Base-by-base conservation (phyloP, 768 basidiomycete genomes). In the Mycena epipterygia region DNA sequence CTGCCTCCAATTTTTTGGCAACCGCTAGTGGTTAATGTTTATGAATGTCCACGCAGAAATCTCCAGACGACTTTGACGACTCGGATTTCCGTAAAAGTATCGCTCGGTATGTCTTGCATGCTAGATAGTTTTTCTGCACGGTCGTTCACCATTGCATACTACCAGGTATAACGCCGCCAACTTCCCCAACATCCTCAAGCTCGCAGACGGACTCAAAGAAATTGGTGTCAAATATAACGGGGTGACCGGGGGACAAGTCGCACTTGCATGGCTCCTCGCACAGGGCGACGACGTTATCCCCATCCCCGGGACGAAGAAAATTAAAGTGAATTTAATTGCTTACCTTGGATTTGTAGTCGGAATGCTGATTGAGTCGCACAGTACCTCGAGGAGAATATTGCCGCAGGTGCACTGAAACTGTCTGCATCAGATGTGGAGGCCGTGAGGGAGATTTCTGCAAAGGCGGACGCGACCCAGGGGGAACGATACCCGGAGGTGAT, bases 191-290 rank as follows among this genome's bases (percentile, higher is more conserved):
- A 81, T 86, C 41, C 73, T 85, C n/a, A 77, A 81, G 29, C 57
- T 88, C 17, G 84, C 79, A 13, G 81, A 85, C 19, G 77, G 77
- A 19, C 72, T 88, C n/a, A 77, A 81, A 59, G 69, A 71, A 16
- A 77, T 87, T 35, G 85, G 83, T 14, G 75, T 74, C 49, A 84
- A 81, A 53, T 78, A 86, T 67, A 72, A 9, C 23, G 79, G 35
- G 13, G 32, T 52, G 9, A 85, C 87, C 8, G 75, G 84, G 3
- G 84, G 85, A 3, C 88, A 89, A 75, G 77, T 87, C 29, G 74
- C 83, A 0, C 80, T 90, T 23, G 87, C 87, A 0, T 89, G 85
- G 86, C 65, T 88, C 3, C 82, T 88, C n/a, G 83, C 82, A 0
- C 84, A 87, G 76, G 85, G 86, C 2, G 72, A 80, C 13, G 83